These are phyloP conservation scores for Patellifolia procumbens DNA, from an alignment of 179 eudicot species.

Conservation along the genomic window DNA sequence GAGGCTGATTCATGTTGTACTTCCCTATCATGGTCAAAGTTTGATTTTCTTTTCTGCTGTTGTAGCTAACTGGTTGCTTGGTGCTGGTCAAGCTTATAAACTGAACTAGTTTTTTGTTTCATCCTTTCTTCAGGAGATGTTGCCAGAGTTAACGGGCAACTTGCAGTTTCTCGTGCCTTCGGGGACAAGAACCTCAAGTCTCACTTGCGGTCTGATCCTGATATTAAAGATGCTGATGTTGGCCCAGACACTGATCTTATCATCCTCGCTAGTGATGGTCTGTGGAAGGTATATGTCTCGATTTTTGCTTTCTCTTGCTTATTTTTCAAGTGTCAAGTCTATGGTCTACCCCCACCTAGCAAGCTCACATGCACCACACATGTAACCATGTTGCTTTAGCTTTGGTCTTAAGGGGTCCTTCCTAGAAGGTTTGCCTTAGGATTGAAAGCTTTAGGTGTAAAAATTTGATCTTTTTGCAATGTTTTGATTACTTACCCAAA, in stretches of 20 bases:
- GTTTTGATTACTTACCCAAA: too few relatives aligned
- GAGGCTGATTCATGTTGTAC: background rate
- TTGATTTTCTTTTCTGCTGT: background rate
- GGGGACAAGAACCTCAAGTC: constrained; percentile 82
- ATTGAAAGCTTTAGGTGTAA: too few relatives aligned
- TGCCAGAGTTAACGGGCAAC: constrained; percentile 79
- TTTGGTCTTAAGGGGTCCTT: too few relatives aligned
- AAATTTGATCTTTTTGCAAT: too few relatives aligned
- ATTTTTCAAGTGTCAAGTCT: background rate
- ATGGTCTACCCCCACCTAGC: background rate
- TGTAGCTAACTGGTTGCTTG: background rate
- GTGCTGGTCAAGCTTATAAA: background rate
- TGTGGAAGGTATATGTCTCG: constrained; percentile 64
- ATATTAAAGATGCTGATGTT: constrained; percentile 47
- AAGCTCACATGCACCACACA: background rate
- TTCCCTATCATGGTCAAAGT: background rate
- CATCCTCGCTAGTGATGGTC: constrained; percentile 77
- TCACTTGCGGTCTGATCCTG: constrained; percentile 79
- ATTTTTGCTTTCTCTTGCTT: background rate
- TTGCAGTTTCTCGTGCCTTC: constrained; percentile 85
- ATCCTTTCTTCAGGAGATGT: constrained; percentile 60
- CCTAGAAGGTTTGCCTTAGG: too few relatives aligned
- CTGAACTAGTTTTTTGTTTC: constrained; percentile 8
- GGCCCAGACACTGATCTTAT: constrained; percentile 49
- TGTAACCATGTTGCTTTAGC: background rate